A percentile compares a stretch with the other conserved stretches of the same genome.
phyloP scores from a whole-genome alignment of 2,329 filamentous ascomycete species.

The Zymoseptoria crescenta region DNA sequence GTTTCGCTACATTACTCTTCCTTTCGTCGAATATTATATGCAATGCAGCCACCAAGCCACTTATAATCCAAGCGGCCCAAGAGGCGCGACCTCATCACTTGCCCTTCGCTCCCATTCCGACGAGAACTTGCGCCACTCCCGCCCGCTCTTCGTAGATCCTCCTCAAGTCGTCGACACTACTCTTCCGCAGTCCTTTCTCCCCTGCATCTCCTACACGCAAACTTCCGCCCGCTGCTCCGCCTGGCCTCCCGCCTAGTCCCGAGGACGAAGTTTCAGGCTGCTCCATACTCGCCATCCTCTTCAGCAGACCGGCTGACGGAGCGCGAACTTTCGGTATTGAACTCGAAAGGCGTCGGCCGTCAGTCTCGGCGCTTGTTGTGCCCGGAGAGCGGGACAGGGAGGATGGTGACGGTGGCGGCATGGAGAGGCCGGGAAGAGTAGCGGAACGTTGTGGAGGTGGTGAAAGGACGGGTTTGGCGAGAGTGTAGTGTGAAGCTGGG shows the following conservation, averaged over 20 bases:
- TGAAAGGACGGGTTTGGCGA: conserved; percentile 6
- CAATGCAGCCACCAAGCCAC: too few relatives aligned
- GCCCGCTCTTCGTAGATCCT: conserved; percentile 43
- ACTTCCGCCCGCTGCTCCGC: neutral
- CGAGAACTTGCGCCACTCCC: conserved; percentile 28
- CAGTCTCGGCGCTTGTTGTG: conserved; percentile 4
- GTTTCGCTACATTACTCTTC: too few relatives aligned
- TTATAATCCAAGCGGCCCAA: neutral
- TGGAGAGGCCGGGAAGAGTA: conserved; percentile 18
- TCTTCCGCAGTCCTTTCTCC: conserved; percentile 25
- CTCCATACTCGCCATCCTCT: conserved; percentile 42
- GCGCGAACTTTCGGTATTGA: conserved; percentile 22
- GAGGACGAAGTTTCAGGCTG: conserved; percentile 8
- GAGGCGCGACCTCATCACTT: neutral
- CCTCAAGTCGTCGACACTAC: conserved; percentile 41
- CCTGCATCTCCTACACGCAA: neutral
- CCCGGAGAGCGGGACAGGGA: conserved; percentile 20
- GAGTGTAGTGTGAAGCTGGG: conserved; percentile 6
- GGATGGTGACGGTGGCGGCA: conserved; percentile 28
- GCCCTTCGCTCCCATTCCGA: conserved; percentile 4
- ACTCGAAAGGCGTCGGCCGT: conserved; percentile 1
- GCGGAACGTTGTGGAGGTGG: neutral
- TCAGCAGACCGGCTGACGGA: conserved; percentile 37
- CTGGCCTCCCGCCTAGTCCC: neutral
- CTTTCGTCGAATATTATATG: too few relatives aligned